Percentiles rank a stretch among this genome's conserved stretches.
These are phyloP conservation scores for Hypoxylon sp. DNA, from an alignment of 2,329 filamentous ascomycete species.

Conservation along the genomic window DNA sequence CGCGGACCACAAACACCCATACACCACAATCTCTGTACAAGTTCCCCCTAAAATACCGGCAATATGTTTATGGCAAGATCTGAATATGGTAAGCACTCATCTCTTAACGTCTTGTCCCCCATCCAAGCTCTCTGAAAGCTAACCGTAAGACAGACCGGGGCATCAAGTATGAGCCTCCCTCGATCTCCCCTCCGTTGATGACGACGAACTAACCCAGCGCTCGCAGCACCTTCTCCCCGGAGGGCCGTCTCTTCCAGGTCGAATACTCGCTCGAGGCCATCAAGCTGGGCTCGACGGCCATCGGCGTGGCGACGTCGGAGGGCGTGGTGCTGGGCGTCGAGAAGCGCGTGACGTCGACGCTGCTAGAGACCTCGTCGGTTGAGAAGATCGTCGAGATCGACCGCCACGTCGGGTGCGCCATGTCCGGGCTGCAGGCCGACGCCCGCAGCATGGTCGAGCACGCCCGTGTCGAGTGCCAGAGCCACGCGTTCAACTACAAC, in stretches of 20 bases:
- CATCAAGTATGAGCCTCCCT: slow-evolving; percentile 80
- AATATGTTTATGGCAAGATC: slow-evolving; percentile 99
- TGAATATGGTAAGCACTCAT: slow-evolving; percentile 95
- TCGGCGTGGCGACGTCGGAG: slow-evolving; percentile 94
- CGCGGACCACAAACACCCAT: background rate
- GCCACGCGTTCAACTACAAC: slow-evolving; percentile 97
- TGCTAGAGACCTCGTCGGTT: slow-evolving; percentile 96
- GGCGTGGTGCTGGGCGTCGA: slow-evolving; percentile 97
- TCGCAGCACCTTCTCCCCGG: slow-evolving; percentile 94
- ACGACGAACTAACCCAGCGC: slow-evolving; percentile 28
- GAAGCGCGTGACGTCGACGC: slow-evolving; percentile 97
- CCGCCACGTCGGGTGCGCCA: slow-evolving; percentile 97
- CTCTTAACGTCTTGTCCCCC: slow-evolving; percentile 38
- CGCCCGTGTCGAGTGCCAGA: slow-evolving; percentile 96
- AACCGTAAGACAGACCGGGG: slow-evolving; percentile 79
- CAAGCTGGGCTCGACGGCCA: slow-evolving; percentile 98
- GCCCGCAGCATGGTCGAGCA: slow-evolving; percentile 98
- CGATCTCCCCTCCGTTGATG: slow-evolving; percentile 27
- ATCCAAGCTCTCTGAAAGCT: slow-evolving; percentile 34
- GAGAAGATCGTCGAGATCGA: slow-evolving; percentile 99
- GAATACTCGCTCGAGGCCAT: slow-evolving; percentile 99
- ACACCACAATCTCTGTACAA: slow-evolving; percentile 9
- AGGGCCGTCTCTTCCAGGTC: slow-evolving; percentile 99
- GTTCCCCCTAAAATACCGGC: slow-evolving; percentile 57
- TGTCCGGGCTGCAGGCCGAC: slow-evolving; percentile 97